Conservation (phyloP, 371 early-diverging fungal species). For the Apophysomyces sp. region DNA sequence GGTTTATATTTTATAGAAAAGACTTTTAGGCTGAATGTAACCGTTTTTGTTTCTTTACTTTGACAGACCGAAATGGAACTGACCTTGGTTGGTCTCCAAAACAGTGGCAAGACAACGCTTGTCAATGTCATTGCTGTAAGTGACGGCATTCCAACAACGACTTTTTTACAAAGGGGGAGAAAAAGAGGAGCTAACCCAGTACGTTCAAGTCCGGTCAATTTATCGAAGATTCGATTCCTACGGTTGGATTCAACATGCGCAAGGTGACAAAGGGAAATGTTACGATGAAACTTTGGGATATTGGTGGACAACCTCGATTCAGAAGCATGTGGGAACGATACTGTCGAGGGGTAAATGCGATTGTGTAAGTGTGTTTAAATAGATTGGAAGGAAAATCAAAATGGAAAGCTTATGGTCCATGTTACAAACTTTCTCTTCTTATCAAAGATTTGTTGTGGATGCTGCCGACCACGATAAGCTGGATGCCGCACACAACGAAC, state of each 20-base stretch:
- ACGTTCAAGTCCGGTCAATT: slow-evolving; percentile 83
- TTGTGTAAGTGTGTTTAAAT: slow-evolving; percentile 77
- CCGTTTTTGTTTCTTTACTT: too few relatives aligned
- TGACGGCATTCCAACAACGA: slow-evolving; percentile 7
- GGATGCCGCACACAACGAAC: slow-evolving; percentile 89
- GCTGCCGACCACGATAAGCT: slow-evolving; percentile 92
- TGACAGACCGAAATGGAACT: slow-evolving; percentile 92
- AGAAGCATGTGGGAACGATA: slow-evolving; percentile 98
- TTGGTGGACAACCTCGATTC: slow-evolving; percentile 97
- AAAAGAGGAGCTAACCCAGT: too few relatives aligned
- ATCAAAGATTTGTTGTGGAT: slow-evolving; percentile 88
- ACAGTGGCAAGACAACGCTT: slow-evolving; percentile 97
- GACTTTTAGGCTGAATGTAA: too few relatives aligned
- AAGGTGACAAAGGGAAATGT: slow-evolving; percentile 91
- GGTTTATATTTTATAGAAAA: too few relatives aligned
- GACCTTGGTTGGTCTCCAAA: slow-evolving; percentile 96
- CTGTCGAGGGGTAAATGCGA: slow-evolving; percentile 95
- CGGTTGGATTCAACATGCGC: slow-evolving; percentile 99
- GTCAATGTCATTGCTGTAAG: slow-evolving; percentile 96
- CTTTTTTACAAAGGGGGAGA: not conserved
- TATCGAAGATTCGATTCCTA: slow-evolving; percentile 96
- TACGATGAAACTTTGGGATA: slow-evolving; percentile 98
- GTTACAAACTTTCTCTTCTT: slow-evolving; percentile 4
- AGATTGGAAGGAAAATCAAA: not conserved
- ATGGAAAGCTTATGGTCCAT: not conserved